Evolutionary conservation across 176 grass and related monocot species (phyloP).

Genomic region (Hordeum marinum): DNA sequence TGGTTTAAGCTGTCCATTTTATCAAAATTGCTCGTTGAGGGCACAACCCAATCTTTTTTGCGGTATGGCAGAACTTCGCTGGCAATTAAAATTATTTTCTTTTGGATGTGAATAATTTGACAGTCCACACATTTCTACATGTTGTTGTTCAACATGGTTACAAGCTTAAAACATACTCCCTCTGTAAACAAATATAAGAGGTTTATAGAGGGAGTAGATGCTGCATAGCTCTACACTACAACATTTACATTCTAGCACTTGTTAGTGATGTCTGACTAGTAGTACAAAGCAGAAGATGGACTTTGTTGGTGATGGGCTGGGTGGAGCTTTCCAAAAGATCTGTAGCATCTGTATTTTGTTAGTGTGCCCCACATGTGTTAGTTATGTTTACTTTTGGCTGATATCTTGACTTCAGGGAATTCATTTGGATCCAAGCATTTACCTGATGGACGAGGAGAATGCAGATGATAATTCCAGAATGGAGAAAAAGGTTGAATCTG

Average conservation of each 20-base stretch:
- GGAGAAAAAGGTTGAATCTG: slow-evolving; percentile 36
- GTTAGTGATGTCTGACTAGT: neutral
- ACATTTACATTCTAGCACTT: neutral
- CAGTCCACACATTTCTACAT: too few species aligned
- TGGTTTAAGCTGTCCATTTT: too few species aligned
- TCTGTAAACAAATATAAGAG: too few species aligned
- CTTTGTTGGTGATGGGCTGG: neutral
- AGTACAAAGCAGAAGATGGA: neutral
- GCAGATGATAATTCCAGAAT: slow-evolving; percentile 41
- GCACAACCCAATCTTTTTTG: too few species aligned
- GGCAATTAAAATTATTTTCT: too few species aligned
- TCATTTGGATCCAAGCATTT: slow-evolving; percentile 98
- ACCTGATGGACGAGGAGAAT: slow-evolving; percentile 94
- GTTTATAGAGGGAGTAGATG: neutral
- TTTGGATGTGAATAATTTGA: too few species aligned
- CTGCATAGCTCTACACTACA: neutral
- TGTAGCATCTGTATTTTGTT: neutral
- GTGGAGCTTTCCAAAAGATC: neutral
- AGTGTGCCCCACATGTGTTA: neutral
- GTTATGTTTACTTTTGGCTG: neutral
- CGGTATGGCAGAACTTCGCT: too few species aligned
- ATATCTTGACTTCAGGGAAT: slow-evolving; percentile 63
- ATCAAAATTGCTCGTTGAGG: too few species aligned
- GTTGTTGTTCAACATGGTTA: neutral
- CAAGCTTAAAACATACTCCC: neutral